Evolutionary conservation across 495 filamentous ascomycete species (phyloP).

Genomic region (Trichoderma gamsii): DNA sequence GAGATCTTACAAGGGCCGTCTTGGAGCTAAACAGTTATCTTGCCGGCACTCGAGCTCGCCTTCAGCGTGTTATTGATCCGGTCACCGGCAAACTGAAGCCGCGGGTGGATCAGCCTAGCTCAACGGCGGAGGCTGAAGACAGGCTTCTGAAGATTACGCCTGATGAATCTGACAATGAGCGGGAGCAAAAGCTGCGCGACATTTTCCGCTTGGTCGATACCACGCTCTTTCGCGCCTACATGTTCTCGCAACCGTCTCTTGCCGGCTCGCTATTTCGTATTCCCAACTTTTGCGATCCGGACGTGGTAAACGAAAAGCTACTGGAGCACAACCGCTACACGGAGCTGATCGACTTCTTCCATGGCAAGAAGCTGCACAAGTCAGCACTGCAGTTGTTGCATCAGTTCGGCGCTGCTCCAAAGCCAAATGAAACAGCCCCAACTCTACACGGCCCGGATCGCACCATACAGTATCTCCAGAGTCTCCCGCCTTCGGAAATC

Average conservation of each 20-base stretch:
- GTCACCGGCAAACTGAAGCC: conserved; percentile 66
- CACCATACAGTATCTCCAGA: conserved; percentile 86
- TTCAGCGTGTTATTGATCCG: conserved; percentile 75
- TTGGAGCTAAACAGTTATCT: conserved; percentile 79
- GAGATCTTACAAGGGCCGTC: conserved; percentile 73
- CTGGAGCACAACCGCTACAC: conserved; percentile 84
- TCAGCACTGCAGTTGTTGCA: conserved; percentile 77
- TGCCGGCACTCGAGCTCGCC: conserved; percentile 70
- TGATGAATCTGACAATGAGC: conserved; percentile 53
- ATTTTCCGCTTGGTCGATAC: conserved; percentile 85
- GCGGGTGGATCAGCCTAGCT: conserved; percentile 45
- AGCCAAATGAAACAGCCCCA: conserved; percentile 56
- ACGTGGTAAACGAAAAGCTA: conserved; percentile 87
- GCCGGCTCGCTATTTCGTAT: conserved; percentile 90
- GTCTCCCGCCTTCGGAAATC: conserved; percentile 77
- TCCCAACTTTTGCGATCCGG: conserved; percentile 93
- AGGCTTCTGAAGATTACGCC: conserved; percentile 40
- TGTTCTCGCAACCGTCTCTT: conserved; percentile 78
- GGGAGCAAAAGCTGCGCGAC: conserved; percentile 60
- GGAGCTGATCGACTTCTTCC: conserved; percentile 93
- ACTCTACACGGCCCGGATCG: conserved; percentile 74
- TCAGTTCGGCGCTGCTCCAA: conserved; percentile 71
- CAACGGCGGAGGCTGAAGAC: conserved; percentile 48
- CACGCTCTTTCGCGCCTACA: conserved; percentile 86
- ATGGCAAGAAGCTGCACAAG: conserved; percentile 88